Percentiles rank a stretch among this genome's conserved stretches.
Conservation (phyloP, 2,329 filamentous ascomycete genomes). For the Pseudocercospora fuligena region DNA sequence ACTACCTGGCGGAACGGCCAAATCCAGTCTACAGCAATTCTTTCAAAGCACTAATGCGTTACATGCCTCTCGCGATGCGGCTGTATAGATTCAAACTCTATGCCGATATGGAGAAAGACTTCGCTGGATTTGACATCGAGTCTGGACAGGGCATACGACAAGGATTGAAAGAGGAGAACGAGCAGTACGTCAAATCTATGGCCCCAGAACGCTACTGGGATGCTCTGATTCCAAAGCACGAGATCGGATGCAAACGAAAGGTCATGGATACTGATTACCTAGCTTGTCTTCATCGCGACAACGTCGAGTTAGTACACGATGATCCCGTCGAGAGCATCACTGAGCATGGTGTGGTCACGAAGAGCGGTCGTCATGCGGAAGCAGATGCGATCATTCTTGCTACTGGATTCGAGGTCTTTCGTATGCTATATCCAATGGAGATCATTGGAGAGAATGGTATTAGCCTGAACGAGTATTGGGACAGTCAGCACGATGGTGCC, state of each 20-base stretch:
- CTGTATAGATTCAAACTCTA: constrained; percentile 51
- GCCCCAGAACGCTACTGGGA: constrained; percentile 53
- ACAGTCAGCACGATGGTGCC: constrained; percentile 39
- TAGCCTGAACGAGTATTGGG: constrained; percentile 48
- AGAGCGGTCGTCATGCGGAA: constrained; percentile 44
- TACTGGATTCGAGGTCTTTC: constrained; percentile 56
- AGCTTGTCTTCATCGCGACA: constrained; percentile 48
- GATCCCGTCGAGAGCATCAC: constrained; percentile 50
- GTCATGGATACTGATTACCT: constrained; percentile 56
- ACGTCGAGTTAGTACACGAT: constrained; percentile 49
- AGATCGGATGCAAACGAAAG: constrained; percentile 56
- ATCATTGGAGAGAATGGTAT: constrained; percentile 51
- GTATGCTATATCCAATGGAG: constrained; percentile 53
- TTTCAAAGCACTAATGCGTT: constrained; percentile 53
- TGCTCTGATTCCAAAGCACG: constrained; percentile 48
- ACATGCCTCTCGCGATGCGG: constrained; percentile 52
- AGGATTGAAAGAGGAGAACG: constrained; percentile 44
- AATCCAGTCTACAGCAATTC: constrained; percentile 48
- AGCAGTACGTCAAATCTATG: constrained; percentile 49
- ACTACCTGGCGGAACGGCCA: constrained; percentile 54
- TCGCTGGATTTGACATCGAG: constrained; percentile 48
- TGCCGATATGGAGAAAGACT: constrained; percentile 51
- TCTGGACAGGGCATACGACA: constrained; percentile 45
- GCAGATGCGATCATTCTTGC: constrained; percentile 56
- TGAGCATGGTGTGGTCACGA: constrained; percentile 45